phyloP scores from a whole-genome alignment of 768 basidiomycete genomes.

The Pulveroboletus sp. region DNA sequence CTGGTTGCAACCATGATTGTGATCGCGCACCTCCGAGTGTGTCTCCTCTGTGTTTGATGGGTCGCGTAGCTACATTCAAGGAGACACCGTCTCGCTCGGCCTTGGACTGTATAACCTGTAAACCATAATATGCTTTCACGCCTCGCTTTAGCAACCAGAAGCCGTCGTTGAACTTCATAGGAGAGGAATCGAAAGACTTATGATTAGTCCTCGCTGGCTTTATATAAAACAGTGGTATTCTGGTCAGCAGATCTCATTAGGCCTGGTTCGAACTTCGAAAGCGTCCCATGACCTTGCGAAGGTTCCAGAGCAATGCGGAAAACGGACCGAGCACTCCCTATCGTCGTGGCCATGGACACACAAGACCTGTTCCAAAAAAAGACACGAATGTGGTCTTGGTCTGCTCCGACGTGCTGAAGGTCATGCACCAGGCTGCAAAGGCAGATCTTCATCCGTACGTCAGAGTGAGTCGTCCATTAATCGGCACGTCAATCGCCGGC shows the following conservation, averaged over 20 bases:
- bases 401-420: conserved; percentile 55
- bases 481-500: no score
- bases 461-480: background rate
- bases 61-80: conserved; percentile 56
- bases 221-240: background rate
- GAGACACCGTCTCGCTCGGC: conserved; percentile 46
- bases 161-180: conserved; percentile 72
- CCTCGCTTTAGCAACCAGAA: conserved; percentile 66
- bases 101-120: conserved; percentile 54
- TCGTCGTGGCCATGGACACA: conserved; percentile 46
- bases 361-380: conserved; percentile 47
- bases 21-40: conserved; percentile 48
- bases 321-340: conserved; percentile 54
- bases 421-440: conserved; percentile 45
- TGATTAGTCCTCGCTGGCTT: background rate
- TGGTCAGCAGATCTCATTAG: no score
- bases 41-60: conserved; percentile 60
- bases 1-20: background rate
- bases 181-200: background rate
- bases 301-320: background rate
- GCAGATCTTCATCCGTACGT: conserved; percentile 52
- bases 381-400: conserved; percentile 56
- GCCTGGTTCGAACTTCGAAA: background rate
- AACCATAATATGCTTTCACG: conserved; percentile 55
- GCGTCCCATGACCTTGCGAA: background rate